A percentile compares a stretch with the other conserved stretches of the same genome.
Evolutionary conservation across 805 yeast species (phyloP).

Genomic region (Starmerella bombicola): DNA sequence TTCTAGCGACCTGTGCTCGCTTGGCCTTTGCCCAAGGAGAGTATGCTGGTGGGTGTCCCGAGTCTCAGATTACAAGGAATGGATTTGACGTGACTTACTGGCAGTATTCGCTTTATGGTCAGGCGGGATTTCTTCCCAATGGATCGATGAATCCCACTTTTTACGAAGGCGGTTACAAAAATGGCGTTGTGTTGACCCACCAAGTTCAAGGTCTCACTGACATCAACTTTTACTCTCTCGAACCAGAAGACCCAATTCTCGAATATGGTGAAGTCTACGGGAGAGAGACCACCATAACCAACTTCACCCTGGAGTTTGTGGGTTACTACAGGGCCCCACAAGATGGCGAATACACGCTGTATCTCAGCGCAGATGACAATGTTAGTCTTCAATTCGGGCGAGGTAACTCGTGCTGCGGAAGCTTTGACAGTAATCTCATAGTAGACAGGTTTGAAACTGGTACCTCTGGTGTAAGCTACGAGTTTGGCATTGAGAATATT

Average conservation of each 20-base stretch:
- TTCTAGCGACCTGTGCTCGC: too few relatives aligned
- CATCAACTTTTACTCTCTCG: neutral
- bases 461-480: neutral
- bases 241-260: neutral
- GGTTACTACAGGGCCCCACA: slow-evolving; percentile 4
- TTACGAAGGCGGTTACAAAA: neutral
- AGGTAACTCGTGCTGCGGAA: slow-evolving; percentile 8
- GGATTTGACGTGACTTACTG: neutral
- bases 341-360: slow-evolving; percentile 2
- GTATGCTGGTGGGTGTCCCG: neutral
- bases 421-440: neutral
- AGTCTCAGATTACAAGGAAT: neutral
- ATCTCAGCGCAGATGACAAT: slow-evolving; percentile 1
- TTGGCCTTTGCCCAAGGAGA: too few relatives aligned
- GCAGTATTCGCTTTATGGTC: neutral
- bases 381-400: slow-evolving; percentile 8
- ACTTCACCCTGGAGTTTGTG: slow-evolving; percentile 1
- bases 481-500: neutral
- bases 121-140: neutral
- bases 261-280: slow-evolving; percentile 4
- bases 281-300: neutral
- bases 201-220: neutral
- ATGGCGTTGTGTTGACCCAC: neutral
- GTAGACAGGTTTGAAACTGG: neutral
- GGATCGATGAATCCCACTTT: neutral